A percentile compares a stretch with the other conserved stretches of the same genome.
phyloP scores from a whole-genome alignment of 2,329 filamentous ascomycete species.

The Cladosporium sp. region DNA sequence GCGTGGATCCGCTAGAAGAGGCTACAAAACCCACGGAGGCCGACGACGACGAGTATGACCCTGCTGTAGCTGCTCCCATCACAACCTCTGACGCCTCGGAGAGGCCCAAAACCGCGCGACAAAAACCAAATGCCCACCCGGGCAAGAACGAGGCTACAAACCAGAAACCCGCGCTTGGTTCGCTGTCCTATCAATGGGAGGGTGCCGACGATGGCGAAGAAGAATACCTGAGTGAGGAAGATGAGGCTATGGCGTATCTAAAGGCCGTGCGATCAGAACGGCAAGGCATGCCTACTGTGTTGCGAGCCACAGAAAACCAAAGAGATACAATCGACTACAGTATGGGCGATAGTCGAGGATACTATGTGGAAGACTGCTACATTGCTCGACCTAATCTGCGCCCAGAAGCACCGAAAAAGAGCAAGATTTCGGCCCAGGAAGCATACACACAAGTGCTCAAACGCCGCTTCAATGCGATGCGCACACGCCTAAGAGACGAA shows the following conservation, averaged over 20 bases:
- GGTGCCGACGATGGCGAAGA: slow-evolving; percentile 19
- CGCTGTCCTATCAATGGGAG: slow-evolving; percentile 18
- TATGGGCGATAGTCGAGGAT: slow-evolving; percentile 55
- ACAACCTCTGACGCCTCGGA: background rate
- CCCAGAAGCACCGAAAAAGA: slow-evolving; percentile 21
- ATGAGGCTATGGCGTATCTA: slow-evolving; percentile 33
- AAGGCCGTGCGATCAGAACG: slow-evolving; percentile 27
- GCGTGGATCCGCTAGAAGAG: background rate
- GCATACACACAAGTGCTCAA: slow-evolving; percentile 66
- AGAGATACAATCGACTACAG: slow-evolving; percentile 42
- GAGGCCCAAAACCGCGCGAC: background rate
- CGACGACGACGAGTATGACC: background rate
- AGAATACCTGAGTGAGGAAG: slow-evolving; percentile 23
- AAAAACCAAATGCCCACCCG: slow-evolving; percentile 3
- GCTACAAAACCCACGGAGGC: background rate
- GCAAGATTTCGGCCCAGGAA: slow-evolving; percentile 47
- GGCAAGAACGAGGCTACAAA: slow-evolving; percentile 21
- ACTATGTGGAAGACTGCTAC: slow-evolving; percentile 76
- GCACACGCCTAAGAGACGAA: slow-evolving; percentile 53
- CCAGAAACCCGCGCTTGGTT: slow-evolving; percentile 24
- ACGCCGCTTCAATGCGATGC: slow-evolving; percentile 62
- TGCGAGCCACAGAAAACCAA: slow-evolving; percentile 18
- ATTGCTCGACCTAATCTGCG: slow-evolving; percentile 53
- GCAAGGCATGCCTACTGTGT: slow-evolving; percentile 23
- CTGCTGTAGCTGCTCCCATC: background rate